Evolutionary conservation across 2,329 filamentous ascomycete species (phyloP).

Genomic region (Lachnellula suecica): DNA sequence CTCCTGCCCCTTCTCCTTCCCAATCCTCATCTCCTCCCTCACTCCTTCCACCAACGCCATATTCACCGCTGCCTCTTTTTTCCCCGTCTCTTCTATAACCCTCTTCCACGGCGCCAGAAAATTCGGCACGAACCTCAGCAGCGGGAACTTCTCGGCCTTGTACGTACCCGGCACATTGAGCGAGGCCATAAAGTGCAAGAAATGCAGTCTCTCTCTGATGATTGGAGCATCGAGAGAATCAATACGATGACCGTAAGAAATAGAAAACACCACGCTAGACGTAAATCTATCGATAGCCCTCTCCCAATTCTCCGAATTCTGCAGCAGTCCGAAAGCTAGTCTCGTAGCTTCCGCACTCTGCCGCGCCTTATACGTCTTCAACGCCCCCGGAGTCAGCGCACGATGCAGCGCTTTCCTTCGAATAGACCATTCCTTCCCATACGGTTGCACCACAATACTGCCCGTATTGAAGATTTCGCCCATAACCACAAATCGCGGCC

Average conservation of each 20-base stretch:
- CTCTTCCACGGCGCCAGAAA: constrained; percentile 30
- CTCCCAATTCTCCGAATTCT: constrained; percentile 41
- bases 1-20: constrained; percentile 31
- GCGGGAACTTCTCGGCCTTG: constrained; percentile 35
- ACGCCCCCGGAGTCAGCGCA: constrained; percentile 43
- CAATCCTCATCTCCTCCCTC: constrained; percentile 23
- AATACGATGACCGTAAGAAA: constrained; percentile 50
- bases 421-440: constrained; percentile 46
- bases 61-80: constrained; percentile 22
- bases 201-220: constrained; percentile 44
- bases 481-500: constrained; percentile 45
- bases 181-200: constrained; percentile 47
- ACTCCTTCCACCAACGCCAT: constrained; percentile 32
- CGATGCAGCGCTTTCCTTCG: constrained; percentile 42
- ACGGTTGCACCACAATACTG: constrained; percentile 47
- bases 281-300: constrained; percentile 47
- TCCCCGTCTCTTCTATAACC: constrained; percentile 19
- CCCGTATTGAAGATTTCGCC: constrained; percentile 41
- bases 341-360: constrained; percentile 49
- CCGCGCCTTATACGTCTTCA: constrained; percentile 45
- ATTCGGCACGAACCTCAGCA: constrained; percentile 32
- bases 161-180: constrained; percentile 43
- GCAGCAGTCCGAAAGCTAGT: constrained; percentile 42
- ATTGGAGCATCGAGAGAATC: constrained; percentile 46
- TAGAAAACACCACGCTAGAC: constrained; percentile 47